Evolutionary conservation across 1,284 basidiomycete species (phyloP).

Genomic region (Cryptococcus amylolentus): DNA sequence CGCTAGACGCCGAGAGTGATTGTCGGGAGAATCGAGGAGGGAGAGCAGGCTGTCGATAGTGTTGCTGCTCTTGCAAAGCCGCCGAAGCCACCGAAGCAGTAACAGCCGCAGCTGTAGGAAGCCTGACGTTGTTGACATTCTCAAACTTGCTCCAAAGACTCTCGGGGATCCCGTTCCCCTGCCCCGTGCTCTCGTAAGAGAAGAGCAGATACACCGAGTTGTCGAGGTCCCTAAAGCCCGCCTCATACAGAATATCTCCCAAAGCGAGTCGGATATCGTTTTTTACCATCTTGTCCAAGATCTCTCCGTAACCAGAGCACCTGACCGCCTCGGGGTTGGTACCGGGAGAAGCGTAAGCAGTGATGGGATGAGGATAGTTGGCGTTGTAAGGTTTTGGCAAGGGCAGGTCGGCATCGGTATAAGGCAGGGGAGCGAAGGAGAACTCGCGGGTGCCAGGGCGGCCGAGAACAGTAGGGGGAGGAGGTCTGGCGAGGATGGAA

Average conservation of each 20-base stretch:
- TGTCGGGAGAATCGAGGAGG: background rate
- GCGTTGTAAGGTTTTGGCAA: slow-evolving; percentile 39
- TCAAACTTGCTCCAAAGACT: slow-evolving; percentile 31
- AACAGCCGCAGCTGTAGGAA: slow-evolving; percentile 7
- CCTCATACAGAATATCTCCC: slow-evolving; percentile 34
- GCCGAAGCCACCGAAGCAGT: slow-evolving; percentile 3
- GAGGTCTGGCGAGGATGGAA: slow-evolving; percentile 5
- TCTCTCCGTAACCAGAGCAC: slow-evolving; percentile 24
- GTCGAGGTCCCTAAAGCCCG: slow-evolving; percentile 22
- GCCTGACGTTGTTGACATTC: background rate
- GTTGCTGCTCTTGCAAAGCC: too few relatives aligned
- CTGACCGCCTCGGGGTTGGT: slow-evolving; percentile 32
- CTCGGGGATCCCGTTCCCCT: slow-evolving; percentile 46
- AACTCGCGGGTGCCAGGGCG: slow-evolving; percentile 28
- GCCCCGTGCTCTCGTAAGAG: slow-evolving; percentile 13
- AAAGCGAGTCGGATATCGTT: slow-evolving; percentile 19
- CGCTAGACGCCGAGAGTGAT: background rate
- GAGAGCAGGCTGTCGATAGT: background rate
- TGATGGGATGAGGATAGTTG: slow-evolving; percentile 42
- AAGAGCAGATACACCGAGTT: slow-evolving; percentile 22
- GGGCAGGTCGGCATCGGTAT: slow-evolving; percentile 28
- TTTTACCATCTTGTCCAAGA: slow-evolving; percentile 21
- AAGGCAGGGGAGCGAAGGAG: slow-evolving; percentile 21
- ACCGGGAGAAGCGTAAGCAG: slow-evolving; percentile 39
- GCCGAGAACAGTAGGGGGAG: slow-evolving; percentile 1